Evolutionary conservation across 495 filamentous ascomycete genomes (phyloP).

Genomic region (Penicillium longicatenatum): DNA sequence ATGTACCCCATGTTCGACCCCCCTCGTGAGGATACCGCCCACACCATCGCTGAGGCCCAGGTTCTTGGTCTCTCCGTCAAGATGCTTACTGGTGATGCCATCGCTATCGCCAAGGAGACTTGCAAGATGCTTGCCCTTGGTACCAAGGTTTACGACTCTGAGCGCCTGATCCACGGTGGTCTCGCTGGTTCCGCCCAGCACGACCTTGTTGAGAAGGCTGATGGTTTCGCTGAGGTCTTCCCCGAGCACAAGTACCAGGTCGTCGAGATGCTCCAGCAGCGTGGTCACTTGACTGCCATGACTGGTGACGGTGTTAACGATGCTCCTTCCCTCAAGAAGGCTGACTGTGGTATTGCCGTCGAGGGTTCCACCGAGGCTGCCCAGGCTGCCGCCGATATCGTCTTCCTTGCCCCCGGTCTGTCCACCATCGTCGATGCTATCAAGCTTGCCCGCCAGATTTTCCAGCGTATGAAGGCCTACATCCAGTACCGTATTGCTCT

Average conservation of each 20-base stretch:
- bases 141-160: conserved; percentile 79
- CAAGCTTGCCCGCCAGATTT: conserved; percentile 77
- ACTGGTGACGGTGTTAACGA: conserved; percentile 78
- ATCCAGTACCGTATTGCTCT: conserved; percentile 81
- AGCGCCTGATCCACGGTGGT: conserved; percentile 73
- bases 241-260: conserved; percentile 80
- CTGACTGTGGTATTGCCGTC: conserved; percentile 76
- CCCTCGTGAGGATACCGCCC: conserved; percentile 75
- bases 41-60: conserved; percentile 77
- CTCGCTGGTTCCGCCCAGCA: conserved; percentile 71
- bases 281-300: conserved; percentile 75
- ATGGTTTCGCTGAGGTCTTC: conserved; percentile 77
- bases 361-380: conserved; percentile 77
- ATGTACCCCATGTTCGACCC: conserved; percentile 81
- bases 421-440: conserved; percentile 75
- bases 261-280: conserved; percentile 74
- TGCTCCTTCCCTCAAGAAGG: conserved; percentile 72
- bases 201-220: conserved; percentile 74
- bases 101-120: conserved; percentile 78
- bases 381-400: conserved; percentile 76
- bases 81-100: conserved; percentile 80
- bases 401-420: conserved; percentile 78
- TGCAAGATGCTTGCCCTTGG: conserved; percentile 78
- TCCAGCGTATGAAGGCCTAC: conserved; percentile 83
- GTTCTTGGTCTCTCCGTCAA: conserved; percentile 75